Evolutionary conservation across 257 asterid genomes (phyloP).

Genomic region (Primulina eburnea): DNA sequence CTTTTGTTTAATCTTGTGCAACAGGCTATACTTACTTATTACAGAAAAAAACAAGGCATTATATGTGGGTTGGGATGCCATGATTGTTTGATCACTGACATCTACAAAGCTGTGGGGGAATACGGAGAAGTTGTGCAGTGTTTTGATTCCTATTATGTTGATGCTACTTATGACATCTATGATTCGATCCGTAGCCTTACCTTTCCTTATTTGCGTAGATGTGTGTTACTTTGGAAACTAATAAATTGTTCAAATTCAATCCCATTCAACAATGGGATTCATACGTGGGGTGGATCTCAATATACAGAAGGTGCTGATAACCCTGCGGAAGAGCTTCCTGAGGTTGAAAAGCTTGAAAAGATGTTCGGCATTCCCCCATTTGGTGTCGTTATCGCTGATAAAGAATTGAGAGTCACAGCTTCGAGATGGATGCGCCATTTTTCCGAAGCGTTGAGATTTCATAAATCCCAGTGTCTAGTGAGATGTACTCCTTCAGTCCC

Average conservation of each 20-base stretch:
- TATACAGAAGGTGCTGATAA: constrained; percentile 29
- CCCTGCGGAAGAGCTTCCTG: constrained; percentile 51
- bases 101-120: constrained; percentile 47
- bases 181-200: constrained; percentile 70
- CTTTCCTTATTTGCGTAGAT: constrained; percentile 87
- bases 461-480: constrained; percentile 37
- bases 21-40: constrained; percentile 62
- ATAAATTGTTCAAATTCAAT: constrained; percentile 47
- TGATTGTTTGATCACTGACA: constrained; percentile 64
- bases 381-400: constrained; percentile 52
- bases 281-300: constrained; percentile 40
- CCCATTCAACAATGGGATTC: constrained; percentile 57
- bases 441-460: constrained; percentile 43
- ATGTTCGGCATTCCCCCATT: constrained; percentile 75
- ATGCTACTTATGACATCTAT: constrained; percentile 45
- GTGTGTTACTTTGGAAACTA: constrained; percentile 87
- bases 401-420: constrained; percentile 46
- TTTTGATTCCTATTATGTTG: constrained; percentile 50
- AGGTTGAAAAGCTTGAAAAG: constrained; percentile 66
- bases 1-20: constrained; percentile 23
- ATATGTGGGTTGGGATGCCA: constrained; percentile 36
- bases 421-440: constrained; percentile 64
- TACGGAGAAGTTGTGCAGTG: constrained; percentile 47
- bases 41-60: constrained; percentile 32
- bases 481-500: constrained; percentile 77